Evolutionary conservation across 306 rosid species (phyloP).

Genomic region (Begonia peltatifolia): DNA sequence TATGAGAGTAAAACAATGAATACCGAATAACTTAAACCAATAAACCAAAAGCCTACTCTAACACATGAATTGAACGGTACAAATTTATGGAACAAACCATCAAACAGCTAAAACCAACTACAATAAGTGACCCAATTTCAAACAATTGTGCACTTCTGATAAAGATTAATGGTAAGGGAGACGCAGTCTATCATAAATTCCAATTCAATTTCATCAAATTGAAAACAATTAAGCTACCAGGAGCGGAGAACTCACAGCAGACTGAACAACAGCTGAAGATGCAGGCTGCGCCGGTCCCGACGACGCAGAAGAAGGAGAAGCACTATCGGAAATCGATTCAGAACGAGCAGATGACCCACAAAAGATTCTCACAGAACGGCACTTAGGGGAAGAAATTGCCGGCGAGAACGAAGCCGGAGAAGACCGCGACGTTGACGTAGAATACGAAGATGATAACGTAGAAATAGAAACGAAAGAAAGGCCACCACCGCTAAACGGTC

Average conservation of each 20-base stretch:
- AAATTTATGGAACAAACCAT: not conserved
- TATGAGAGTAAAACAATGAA: no score
- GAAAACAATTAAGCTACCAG: not conserved
- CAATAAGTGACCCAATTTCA: not conserved
- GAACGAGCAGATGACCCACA: constrained; percentile 26
- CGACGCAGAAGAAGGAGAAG: constrained; percentile 28
- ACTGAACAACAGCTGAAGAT: constrained; percentile 20
- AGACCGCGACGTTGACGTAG: constrained; percentile 15
- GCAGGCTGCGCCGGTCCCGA: constrained; percentile 7
- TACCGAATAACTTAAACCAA: no score
- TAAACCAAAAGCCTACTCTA: not conserved
- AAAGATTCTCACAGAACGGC: constrained; percentile 22
- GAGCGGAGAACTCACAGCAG: constrained; percentile 21
- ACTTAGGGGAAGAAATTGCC: constrained; percentile 15
- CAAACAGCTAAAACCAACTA: not conserved
- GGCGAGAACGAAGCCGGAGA: constrained; percentile 3
- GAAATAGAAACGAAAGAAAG: constrained; percentile 27
- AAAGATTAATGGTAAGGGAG: not conserved
- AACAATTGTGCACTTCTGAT: not conserved
- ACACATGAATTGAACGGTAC: not conserved
- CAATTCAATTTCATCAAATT: not conserved
- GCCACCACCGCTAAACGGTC: constrained; percentile 20
- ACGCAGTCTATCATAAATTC: not conserved
- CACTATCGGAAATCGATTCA: constrained; percentile 21
- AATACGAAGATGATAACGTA: constrained; percentile 12